Evolutionary conservation across 495 filamentous ascomycete species (phyloP), one percentile per base, ranked within the genome.

Genomic region (Tuber indicum): DNA sequence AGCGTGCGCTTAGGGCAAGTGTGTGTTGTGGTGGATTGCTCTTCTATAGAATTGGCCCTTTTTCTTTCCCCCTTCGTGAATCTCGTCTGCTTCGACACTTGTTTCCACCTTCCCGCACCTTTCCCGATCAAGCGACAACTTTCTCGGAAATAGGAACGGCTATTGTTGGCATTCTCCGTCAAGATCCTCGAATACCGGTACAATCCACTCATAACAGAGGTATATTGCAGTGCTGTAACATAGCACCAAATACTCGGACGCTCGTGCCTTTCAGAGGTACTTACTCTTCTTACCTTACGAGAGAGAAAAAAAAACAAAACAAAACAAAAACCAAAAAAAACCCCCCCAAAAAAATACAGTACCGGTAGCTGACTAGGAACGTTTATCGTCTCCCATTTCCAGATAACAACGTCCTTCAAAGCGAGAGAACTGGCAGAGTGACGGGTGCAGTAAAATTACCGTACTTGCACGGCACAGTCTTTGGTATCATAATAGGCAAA

Each of bases 121-220:
- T 80, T 74, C 78, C 78, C 78, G 69, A 76, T 80, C 77, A 74
- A 72, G 77, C 52, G 62, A 41, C 70, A 62, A 79, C 74, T 69
- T 79, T 79, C 71, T 66, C 32, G 58, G 58, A 66, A 66, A 66
- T 36, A 66, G 58, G 58, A 66, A 66, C 58, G 58, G 12, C 32
- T 32, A 36, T 66, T 66, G 58, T 36, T 66, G 58, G 58, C 26
- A 36, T 66, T 66, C 58, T 36, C 58, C 58, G 58, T 66, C 26
- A 7, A 66, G 17, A 66, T 0, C 0, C 14, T 66, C 58, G 26
- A 66, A 66, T 66, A 66, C 52, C 14, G 52, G 26, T 62, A 62
- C 58, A 66, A 16, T 66, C 58, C 26, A 17, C 26, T 36, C 58
- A 4, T 32, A 36, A 26, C 26, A 1, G 58, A 16, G 14, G 14